A percentile compares a stretch with the other conserved stretches of the same genome.
Conservation (phyloP, 805 yeast genomes). For the Saturnispora ahearnii region DNA sequence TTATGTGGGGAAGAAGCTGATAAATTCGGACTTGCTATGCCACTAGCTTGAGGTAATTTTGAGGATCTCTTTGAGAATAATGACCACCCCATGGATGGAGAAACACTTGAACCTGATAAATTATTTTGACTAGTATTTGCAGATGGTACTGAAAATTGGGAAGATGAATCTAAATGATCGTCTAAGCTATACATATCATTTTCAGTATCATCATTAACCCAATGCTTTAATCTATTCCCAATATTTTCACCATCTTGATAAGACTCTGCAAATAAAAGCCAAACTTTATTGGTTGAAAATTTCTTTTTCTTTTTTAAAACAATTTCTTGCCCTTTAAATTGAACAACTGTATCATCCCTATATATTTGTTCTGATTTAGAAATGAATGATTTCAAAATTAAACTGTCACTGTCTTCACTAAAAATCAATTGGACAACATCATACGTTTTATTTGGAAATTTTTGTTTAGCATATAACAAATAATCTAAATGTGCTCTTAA, state of each 20-base stretch:
- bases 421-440: constrained; percentile 9
- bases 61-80: constrained; percentile 3
- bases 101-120: constrained; percentile 1
- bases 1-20: constrained; percentile 8
- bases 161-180: neutral
- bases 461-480: constrained; percentile 17
- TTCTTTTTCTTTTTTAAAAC: constrained; percentile 24
- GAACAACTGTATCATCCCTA: constrained; percentile 17
- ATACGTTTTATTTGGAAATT: constrained; percentile 13
- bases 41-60: constrained; percentile 35
- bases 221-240: constrained; percentile 16
- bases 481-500: constrained; percentile 10
- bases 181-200: neutral
- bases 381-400: constrained; percentile 5
- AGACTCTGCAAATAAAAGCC: constrained; percentile 67
- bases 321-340: constrained; percentile 21
- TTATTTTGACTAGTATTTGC: neutral
- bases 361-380: constrained; percentile 18
- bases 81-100: constrained; percentile 3
- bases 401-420: constrained; percentile 4
- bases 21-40: constrained; percentile 34
- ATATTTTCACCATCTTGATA: constrained; percentile 43
- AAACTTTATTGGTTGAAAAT: constrained; percentile 24
- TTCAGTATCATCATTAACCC: constrained; percentile 14
- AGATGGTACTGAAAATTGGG: neutral